A percentile compares a stretch with the other conserved stretches of the same genome.
phyloP scores from a whole-genome alignment of 208 protist genomes.

The Trypanosoma grayi region DNA sequence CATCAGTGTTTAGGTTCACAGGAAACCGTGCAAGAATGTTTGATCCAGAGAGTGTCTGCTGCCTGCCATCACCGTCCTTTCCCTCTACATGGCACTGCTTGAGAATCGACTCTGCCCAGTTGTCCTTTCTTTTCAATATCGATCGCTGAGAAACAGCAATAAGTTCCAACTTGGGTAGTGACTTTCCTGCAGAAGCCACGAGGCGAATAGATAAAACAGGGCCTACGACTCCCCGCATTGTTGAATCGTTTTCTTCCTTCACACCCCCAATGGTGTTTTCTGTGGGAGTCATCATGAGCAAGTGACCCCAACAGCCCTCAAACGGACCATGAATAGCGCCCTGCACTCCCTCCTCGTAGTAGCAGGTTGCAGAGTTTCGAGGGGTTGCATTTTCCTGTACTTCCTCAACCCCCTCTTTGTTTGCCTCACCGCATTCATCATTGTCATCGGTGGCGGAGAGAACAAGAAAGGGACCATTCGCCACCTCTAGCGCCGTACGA shows the following conservation, averaged over 20 bases:
- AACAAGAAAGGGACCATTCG: constrained; percentile 12
- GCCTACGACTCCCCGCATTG: background rate
- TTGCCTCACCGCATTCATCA: background rate
- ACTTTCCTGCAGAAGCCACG: background rate
- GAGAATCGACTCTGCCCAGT: constrained; percentile 1
- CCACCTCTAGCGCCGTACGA: background rate
- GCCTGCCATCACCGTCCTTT: background rate
- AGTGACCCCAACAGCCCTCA: constrained; percentile 32
- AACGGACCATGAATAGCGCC: constrained; percentile 23
- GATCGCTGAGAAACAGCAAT: background rate
- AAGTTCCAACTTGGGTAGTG: constrained; percentile 9
- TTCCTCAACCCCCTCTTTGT: background rate
- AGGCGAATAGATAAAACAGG: background rate
- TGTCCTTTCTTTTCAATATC: background rate
- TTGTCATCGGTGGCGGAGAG: background rate
- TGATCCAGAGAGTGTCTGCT: background rate
- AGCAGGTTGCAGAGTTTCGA: no score
- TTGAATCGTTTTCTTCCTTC: background rate
- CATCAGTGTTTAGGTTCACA: background rate
- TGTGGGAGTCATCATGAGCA: constrained; percentile 11
- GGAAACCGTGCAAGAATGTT: background rate
- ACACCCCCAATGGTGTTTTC: background rate
- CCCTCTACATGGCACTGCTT: background rate
- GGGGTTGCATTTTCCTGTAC: no score
- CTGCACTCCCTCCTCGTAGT: background rate